Evolutionary conservation across 2,329 filamentous ascomycete species (phyloP), one percentile per base, ranked within the genome.

Genomic region (Alternaria burnsii): DNA sequence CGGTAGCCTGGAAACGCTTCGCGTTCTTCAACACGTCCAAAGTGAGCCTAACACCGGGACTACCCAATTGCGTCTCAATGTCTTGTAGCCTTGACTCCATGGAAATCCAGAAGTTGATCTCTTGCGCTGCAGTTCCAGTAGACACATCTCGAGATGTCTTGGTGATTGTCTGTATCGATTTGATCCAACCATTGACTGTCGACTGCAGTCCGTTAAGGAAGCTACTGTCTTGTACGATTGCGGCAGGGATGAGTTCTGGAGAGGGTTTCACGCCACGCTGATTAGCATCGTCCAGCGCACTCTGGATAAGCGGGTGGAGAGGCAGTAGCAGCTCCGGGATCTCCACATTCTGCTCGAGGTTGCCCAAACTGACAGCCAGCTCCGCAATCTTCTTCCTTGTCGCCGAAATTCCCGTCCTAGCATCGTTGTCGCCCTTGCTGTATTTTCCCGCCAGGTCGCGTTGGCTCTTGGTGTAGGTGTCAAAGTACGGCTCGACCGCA

Each of bases 21-120:
- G 94, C 96, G 77, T 97, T 92, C 79, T 96, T 94, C 64, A 99
- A 85, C 62, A 99, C 94, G 71, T 97, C 94, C 76, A 99, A 86
- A 0, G 96, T 98, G 72, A 99, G 81, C 69, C 88, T 85, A 20
- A 99, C 94, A 28, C 95, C 95, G 57, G 97, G 92, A 66, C 94
- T 93, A 63, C 89, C 86, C 58, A 99, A 86, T 78, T 98, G 94
- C 41, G 86, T 87, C 77, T 97, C 94, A 61, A 99, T 97, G 28
- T 91, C 91, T 77, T 97, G 94, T 65, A 99, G 81, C 5, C 94
- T 92, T 16, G 90, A 91, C 79, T 99, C 96, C 91, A 99, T 97
- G 2, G 93, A 96, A 52, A 99, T 80, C 95, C 95, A 99, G 76
- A 99, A 99, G 79, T 97, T 97, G 79, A 99, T 97, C 79, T 99